A percentile compares a stretch with the other conserved stretches of the same genome.
These are phyloP conservation scores for Astrothelium subdiscretum DNA, from an alignment of 495 filamentous ascomycete genomes.

Conservation along the genomic window DNA sequence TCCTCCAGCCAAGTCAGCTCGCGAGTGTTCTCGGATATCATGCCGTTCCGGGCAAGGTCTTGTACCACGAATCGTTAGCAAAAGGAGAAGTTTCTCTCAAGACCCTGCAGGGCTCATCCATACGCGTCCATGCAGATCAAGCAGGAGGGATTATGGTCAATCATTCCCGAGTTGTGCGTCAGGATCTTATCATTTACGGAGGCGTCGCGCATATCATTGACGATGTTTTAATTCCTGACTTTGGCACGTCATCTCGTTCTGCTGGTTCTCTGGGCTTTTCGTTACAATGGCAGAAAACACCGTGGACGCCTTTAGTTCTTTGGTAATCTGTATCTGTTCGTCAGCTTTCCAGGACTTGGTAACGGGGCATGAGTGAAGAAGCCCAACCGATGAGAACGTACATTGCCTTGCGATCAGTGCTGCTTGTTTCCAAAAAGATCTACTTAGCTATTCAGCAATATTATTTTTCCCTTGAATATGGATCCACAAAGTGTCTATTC, in stretches of 20 bases:
- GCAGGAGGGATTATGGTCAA: neutral
- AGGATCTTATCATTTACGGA: slow-evolving; percentile 3
- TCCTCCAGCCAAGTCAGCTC: neutral
- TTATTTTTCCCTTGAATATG: no score
- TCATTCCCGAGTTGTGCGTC: neutral
- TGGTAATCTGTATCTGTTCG: neutral
- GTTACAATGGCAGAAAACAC: neutral
- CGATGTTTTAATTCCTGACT: slow-evolving; percentile 1
- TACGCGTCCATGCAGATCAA: neutral
- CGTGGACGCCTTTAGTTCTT: neutral
- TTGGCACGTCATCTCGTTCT: neutral
- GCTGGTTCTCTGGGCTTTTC: neutral
- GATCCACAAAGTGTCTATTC: no score
- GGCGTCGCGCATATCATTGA: slow-evolving; percentile 5
- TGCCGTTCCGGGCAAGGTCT: neutral
- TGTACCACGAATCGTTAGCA: neutral
- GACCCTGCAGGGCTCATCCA: neutral
- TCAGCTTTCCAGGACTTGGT: no score
- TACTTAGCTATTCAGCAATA: no score
- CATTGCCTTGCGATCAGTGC: no score
- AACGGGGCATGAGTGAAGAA: no score
- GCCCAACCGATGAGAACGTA: no score
- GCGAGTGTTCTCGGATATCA: neutral
- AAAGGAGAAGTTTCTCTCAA: neutral
- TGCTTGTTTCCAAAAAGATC: no score